phyloP scores from a whole-genome alignment of 768 basidiomycete genomes.

The Termitomyces titanicus region DNA sequence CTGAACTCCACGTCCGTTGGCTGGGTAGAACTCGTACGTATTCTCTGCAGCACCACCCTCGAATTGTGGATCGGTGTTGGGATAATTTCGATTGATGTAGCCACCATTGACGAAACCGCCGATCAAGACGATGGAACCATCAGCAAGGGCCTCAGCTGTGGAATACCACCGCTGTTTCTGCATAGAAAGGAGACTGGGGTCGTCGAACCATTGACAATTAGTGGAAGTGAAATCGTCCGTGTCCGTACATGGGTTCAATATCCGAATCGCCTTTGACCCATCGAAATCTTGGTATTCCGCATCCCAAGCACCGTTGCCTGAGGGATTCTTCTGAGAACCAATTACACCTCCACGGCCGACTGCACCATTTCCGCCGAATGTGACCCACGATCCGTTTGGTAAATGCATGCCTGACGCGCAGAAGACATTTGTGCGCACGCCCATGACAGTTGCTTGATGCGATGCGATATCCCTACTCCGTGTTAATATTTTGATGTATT shows the following conservation, averaged over 20 bases:
- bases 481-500: not conserved
- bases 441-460: slow-evolving; percentile 62
- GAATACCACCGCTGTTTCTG: slow-evolving; percentile 78
- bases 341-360: slow-evolving; percentile 61
- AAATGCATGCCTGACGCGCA: slow-evolving; percentile 83
- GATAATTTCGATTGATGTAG: slow-evolving; percentile 74
- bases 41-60: slow-evolving; percentile 79
- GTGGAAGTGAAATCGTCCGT: slow-evolving; percentile 42
- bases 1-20: slow-evolving; percentile 43
- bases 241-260: slow-evolving; percentile 71
- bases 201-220: slow-evolving; percentile 72
- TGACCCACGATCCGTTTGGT: slow-evolving; percentile 71
- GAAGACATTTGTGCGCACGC: slow-evolving; percentile 70
- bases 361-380: slow-evolving; percentile 79
- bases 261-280: slow-evolving; percentile 77
- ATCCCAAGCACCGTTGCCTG: slow-evolving; percentile 52
- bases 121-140: slow-evolving; percentile 77
- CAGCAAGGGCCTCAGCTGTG: slow-evolving; percentile 64
- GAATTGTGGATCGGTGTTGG: slow-evolving; percentile 61
- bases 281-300: slow-evolving; percentile 76
- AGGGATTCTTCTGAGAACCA: slow-evolving; percentile 46
- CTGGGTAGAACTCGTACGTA: slow-evolving; percentile 82
- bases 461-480: slow-evolving; percentile 54
- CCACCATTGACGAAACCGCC: slow-evolving; percentile 81
- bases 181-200: slow-evolving; percentile 59